Evolutionary conservation across 2,329 filamentous ascomycete species (phyloP).

Genomic region (Aspergillus neotritici): DNA sequence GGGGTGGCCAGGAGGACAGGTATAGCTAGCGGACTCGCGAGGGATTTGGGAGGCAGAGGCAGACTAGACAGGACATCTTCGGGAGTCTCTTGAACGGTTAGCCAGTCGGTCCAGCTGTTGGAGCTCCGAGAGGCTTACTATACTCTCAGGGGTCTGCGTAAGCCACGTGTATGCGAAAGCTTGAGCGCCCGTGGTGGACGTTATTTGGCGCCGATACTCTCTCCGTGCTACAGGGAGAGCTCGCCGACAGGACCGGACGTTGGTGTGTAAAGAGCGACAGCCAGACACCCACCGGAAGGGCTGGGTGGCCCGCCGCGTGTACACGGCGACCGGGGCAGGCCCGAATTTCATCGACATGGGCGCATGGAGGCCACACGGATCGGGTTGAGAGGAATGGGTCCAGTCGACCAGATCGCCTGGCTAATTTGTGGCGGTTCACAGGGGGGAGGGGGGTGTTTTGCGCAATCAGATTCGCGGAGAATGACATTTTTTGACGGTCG

Average conservation of each 20-base stretch:
- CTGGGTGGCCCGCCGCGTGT: constrained; percentile 15
- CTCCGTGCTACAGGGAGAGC: constrained; percentile 6
- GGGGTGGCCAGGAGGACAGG: constrained; percentile 36
- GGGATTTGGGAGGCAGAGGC: constrained; percentile 13
- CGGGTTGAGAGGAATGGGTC: constrained; percentile 2
- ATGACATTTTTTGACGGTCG: background rate
- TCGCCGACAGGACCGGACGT: background rate
- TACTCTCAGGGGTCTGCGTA: constrained; percentile 24
- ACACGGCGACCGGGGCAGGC: constrained; percentile 12
- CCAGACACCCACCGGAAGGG: constrained; percentile 4
- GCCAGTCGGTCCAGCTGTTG: background rate
- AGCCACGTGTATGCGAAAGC: constrained; percentile 31
- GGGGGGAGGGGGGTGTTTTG: too few species aligned
- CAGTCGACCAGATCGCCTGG: background rate
- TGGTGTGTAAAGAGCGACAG: constrained; percentile 5
- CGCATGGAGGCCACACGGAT: constrained; percentile 10
- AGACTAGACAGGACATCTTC: constrained; percentile 27
- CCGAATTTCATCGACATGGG: constrained; percentile 19
- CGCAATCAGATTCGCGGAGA: too few species aligned
- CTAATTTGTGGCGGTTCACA: background rate
- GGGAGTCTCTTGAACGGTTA: constrained; percentile 20
- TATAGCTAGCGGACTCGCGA: constrained; percentile 15
- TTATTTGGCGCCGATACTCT: constrained; percentile 15
- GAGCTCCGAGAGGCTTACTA: constrained; percentile 18
- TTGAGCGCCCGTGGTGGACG: constrained; percentile 1